Evolutionary conservation across 805 yeast species (phyloP), one percentile per base, ranked within the genome.

Genomic region (Lipomyces yamadae): DNA sequence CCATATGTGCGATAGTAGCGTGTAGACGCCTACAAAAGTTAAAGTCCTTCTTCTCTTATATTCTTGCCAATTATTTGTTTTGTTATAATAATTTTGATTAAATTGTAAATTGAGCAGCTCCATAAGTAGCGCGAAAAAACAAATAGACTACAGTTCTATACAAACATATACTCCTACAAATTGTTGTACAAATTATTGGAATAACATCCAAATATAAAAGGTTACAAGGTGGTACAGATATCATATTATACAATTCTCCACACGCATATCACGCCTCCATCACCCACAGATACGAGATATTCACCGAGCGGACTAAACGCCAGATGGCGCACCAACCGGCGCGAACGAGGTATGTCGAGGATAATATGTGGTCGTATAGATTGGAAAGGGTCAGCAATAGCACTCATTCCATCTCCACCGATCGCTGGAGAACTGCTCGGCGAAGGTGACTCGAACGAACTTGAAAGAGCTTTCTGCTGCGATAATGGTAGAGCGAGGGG

Each of bases 261-360:
- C 7, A 67, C 66, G n/a, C 62, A 62, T 37, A 67, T 53, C 39
- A 64, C 54, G 24, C 70, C 70, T 29, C 70, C 70, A 50, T 67
- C 70, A 6, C 70, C 70, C 11, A 66, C 70, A 10, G 67, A 66
- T 13, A 66, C 69, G 15, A 67, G 30, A 39, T 48, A 67, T 3
- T 65, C 69, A 7, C 66, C 66, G 18, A 45, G 60, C 34, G 70
- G 70, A 53, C 70, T 67, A 50, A 66, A 67, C 30, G 70, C 66
- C 33, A 67, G 42, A 50, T 65, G 70, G 3, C 70, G 61, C 2
- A 67, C 56, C 18, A 67, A 61, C 11, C 61, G 35, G 15, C 62
- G 57, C 8, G 64, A 60, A 11, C 60, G 45, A 24, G 70, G 69
- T 4, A 67, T 58, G 35, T 58, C 66, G 15, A 65, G 60, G 11